Percentiles rank a stretch among this genome's conserved stretches.
Evolutionary conservation across 768 basidiomycete species (phyloP).

Genomic region (Phallus indusiatus): DNA sequence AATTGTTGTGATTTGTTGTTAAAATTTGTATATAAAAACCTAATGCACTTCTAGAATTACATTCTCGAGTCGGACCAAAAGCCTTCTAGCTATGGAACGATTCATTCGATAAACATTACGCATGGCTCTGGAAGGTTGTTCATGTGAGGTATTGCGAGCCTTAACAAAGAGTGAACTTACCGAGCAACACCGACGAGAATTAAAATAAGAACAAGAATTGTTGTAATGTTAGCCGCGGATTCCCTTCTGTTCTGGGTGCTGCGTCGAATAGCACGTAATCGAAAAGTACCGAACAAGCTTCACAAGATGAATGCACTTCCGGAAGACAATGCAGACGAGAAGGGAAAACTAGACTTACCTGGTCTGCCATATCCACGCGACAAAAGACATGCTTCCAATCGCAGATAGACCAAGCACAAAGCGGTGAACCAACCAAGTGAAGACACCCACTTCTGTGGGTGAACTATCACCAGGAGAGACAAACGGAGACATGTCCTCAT

Average conservation of each 20-base stretch:
- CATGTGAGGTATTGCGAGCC: neutral
- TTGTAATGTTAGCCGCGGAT: conserved; percentile 51
- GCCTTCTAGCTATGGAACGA: conserved; percentile 44
- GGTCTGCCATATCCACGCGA: conserved; percentile 50
- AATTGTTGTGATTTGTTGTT: neutral
- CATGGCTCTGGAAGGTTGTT: conserved; percentile 42
- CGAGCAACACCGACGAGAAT: conserved; percentile 54
- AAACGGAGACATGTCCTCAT: conserved; percentile 24
- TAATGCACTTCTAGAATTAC: conserved; percentile 69
- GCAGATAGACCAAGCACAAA: conserved; percentile 71
- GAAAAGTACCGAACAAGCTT: conserved; percentile 56
- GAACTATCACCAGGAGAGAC: conserved; percentile 9
- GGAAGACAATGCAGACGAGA: neutral
- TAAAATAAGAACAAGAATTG: conserved; percentile 53
- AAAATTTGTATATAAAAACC: conserved; percentile 15
- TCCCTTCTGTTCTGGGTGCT: conserved; percentile 42
- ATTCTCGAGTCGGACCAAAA: conserved; percentile 66
- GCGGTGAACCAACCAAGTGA: conserved; percentile 53
- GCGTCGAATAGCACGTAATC: conserved; percentile 60
- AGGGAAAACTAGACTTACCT: conserved; percentile 1
- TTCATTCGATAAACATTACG: conserved; percentile 62
- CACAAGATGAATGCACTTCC: conserved; percentile 25
- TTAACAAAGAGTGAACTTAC: conserved; percentile 25
- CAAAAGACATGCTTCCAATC: conserved; percentile 65
- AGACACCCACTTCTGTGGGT: conserved; percentile 27